Evolutionary conservation across 2,329 filamentous ascomycete genomes (phyloP).

Genomic region (Leptographium lundbergii): DNA sequence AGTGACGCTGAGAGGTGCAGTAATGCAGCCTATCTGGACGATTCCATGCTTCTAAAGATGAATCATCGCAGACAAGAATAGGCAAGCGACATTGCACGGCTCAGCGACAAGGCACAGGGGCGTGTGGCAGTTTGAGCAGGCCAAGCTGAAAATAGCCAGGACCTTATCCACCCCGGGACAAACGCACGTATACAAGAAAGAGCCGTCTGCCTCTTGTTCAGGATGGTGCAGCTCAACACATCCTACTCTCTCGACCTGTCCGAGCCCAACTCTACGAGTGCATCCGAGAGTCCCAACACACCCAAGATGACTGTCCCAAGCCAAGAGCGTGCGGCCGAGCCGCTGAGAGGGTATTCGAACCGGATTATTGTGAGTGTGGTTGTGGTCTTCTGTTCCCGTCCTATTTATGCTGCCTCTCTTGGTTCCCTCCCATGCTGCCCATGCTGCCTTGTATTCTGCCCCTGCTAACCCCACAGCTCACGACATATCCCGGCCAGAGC

Average conservation of each 20-base stretch:
- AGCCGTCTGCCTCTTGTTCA: neutral
- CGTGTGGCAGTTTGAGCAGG: neutral
- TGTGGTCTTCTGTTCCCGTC: neutral
- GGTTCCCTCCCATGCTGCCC: too few species aligned
- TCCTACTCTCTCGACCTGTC: neutral
- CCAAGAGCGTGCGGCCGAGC: neutral
- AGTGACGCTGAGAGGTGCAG: neutral
- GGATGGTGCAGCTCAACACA: constrained; percentile 1
- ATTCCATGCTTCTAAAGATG: neutral
- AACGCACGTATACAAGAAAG: neutral
- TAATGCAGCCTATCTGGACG: too few species aligned
- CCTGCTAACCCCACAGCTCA: constrained; percentile 1
- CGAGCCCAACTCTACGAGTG: neutral
- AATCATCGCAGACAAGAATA: neutral
- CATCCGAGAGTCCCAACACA: neutral
- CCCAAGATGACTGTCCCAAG: neutral
- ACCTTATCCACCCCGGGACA: neutral
- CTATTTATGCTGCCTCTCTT: neutral
- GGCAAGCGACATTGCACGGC: neutral
- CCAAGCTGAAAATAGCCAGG: neutral
- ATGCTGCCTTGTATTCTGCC: too few species aligned
- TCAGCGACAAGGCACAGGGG: neutral
- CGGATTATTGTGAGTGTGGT: constrained; percentile 1
- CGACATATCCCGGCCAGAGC: constrained; percentile 5
- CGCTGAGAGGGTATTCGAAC: neutral